Evolutionary conservation across 768 basidiomycete species (phyloP).

Genomic region (Boletellus sp.): DNA sequence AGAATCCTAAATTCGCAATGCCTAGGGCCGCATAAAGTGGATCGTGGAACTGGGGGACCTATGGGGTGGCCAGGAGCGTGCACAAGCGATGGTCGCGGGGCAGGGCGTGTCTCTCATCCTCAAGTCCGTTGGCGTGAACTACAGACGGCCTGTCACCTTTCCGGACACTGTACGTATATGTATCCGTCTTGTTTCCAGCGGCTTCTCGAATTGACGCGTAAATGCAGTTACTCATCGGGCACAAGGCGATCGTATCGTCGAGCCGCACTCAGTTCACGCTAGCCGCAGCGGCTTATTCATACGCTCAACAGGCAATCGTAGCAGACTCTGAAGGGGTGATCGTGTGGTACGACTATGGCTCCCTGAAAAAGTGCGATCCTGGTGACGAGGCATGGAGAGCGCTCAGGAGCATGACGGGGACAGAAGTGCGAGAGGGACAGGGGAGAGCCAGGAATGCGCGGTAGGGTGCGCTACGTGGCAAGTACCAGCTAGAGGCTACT

Average conservation of each 20-base stretch:
- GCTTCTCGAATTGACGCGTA: background rate
- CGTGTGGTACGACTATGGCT: conserved; percentile 80
- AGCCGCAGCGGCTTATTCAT: conserved; percentile 57
- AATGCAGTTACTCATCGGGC: conserved; percentile 59
- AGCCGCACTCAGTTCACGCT: conserved; percentile 47
- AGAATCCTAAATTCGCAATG: background rate
- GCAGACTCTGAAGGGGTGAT: conserved; percentile 60
- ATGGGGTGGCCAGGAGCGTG: conserved; percentile 55
- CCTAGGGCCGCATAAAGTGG: conserved; percentile 68
- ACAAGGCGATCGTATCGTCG: conserved; percentile 43
- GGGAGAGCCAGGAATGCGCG: background rate
- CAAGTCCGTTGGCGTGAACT: conserved; percentile 65
- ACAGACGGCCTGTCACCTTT: conserved; percentile 66
- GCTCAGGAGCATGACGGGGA: conserved; percentile 19
- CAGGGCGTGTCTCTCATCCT: conserved; percentile 71
- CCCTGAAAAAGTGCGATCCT: conserved; percentile 59
- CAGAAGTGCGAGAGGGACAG: conserved; percentile 18
- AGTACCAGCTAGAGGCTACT: background rate
- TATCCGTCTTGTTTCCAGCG: background rate
- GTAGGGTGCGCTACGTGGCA: background rate
- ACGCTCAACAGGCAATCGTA: conserved; percentile 58
- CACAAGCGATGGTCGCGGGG: conserved; percentile 55
- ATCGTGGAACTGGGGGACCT: conserved; percentile 52
- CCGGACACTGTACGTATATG: conserved; percentile 62
- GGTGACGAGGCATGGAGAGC: conserved; percentile 44